These are phyloP conservation scores for Pleurotus sapidus DNA, from an alignment of 768 basidiomycete genomes.

Conservation along the genomic window DNA sequence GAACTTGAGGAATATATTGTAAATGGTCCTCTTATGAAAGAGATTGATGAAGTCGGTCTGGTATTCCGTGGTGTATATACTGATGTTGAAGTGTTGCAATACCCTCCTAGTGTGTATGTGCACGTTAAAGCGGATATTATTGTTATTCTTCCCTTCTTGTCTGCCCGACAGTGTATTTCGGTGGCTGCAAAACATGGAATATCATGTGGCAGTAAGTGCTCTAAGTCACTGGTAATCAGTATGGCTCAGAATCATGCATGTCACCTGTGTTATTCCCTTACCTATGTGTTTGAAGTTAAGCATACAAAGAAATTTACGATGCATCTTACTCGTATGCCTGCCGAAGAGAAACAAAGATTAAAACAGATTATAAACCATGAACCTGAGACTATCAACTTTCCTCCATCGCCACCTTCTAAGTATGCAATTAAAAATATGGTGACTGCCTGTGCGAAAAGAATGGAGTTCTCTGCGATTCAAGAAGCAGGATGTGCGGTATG, in stretches of 20 bases:
- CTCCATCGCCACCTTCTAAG: not conserved
- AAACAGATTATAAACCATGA: not conserved
- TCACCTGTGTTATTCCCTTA: not conserved
- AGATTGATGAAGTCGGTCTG: not conserved
- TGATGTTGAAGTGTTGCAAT: not conserved
- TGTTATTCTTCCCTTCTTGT: not conserved
- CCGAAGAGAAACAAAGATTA: not conserved
- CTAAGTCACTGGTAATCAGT: not conserved
- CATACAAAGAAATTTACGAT: not conserved
- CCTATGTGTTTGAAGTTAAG: not conserved
- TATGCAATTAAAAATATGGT: not conserved
- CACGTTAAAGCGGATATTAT: not conserved
- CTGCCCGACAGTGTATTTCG: not conserved
- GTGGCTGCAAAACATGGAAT: not conserved
- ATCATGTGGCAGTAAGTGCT: not conserved
- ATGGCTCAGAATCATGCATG: not conserved
- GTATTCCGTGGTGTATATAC: not conserved
- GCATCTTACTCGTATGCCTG: not conserved
- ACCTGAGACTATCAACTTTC: not conserved
- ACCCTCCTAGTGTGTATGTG: not conserved
- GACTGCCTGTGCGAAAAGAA: not conserved
- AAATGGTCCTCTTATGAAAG: not conserved
- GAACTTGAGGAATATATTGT: not conserved
- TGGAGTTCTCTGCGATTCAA: not conserved
- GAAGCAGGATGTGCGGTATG: conserved; percentile 1